Base-by-base conservation (phyloP, 495 filamentous ascomycete species). In the Trichocladium uniseriatum region DNA sequence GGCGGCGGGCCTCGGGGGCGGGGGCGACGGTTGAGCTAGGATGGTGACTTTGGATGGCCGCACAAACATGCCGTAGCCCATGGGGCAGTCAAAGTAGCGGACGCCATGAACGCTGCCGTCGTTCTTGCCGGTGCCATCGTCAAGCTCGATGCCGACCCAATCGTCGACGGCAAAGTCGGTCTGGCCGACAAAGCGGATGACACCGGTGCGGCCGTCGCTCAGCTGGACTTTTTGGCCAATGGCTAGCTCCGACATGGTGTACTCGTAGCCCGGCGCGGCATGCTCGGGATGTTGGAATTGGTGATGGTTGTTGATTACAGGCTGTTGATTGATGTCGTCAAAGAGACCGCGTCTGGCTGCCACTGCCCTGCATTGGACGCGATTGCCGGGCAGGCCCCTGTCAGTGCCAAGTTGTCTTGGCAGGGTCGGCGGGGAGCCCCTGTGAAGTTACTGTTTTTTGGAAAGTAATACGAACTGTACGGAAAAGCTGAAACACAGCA, bases 91-190 rank as follows among this genome's bases (percentile, higher is more conserved):
- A 59, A 97, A 98, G 65, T 98, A 98, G 34, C 87, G 75, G 54
- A 90, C 78, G 36, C 89, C 91, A 64, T 91, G 79, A 34, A 97
- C 86, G 24, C 83, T 79, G 55, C 92, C 92, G 74, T 98, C 88
- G 59, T 98, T 97, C 69, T 98, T 97, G 10, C 92, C 92, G 10
- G 73, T 76, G n/a, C 79, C 70, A 31, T 84, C 84, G 35, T 86
- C 81, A 50, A 98, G 77, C 74, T 95, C 90, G 38, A 97, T 76
- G 43, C 92, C 92, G 43, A 95, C 71, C 88, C 91, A 98, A 22
- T 87, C 83, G 45, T 89, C 94, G 3, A 65, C 61, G 28, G 87
- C 80, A 65, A 97, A 95, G 51, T 77, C 68, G 21, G 90, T 86
- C 38, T 75, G 71, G 53, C 92, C 92, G 51, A 87, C 67, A 64